These are phyloP conservation scores for Saccharomycopsis microspora DNA, from an alignment of 805 yeast genomes.

Conservation along the genomic window DNA sequence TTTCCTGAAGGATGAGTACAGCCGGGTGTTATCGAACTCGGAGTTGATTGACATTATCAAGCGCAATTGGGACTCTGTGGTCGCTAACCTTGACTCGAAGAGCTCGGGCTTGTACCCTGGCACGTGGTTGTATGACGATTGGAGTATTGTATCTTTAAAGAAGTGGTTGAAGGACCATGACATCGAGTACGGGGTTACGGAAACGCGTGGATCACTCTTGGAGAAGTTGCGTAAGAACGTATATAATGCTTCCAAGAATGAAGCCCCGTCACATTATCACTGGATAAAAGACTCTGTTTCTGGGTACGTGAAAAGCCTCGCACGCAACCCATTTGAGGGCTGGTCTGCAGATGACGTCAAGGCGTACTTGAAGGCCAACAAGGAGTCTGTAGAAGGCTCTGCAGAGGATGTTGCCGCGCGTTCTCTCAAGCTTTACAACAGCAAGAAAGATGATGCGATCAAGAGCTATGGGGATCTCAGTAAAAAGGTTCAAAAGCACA, in stretches of 20 bases:
- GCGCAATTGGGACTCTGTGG: conserved; percentile 28
- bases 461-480: conserved; percentile 1
- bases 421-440: neutral
- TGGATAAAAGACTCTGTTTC: neutral
- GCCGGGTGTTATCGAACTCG: conserved; percentile 15
- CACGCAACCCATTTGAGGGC: neutral
- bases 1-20: conserved; percentile 13
- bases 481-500: neutral
- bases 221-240: conserved; percentile 33
- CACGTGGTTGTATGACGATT: conserved; percentile 38
- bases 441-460: neutral
- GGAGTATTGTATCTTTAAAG: conserved; percentile 40
- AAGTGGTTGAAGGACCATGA: conserved; percentile 38
- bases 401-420: conserved; percentile 23
- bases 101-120: conserved; percentile 38
- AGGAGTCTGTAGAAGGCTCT: conserved; percentile 14
- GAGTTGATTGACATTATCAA: conserved; percentile 27
- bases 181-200: conserved; percentile 25
- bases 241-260: conserved; percentile 28
- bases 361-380: neutral
- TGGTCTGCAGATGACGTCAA: conserved; percentile 6
- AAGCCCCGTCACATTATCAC: conserved; percentile 19
- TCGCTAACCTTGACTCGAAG: conserved; percentile 17
- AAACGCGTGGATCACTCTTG: conserved; percentile 34
- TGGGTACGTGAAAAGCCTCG: neutral